Conservation (phyloP, 768 basidiomycete species). For the Kwoniella shandongensis region DNA sequence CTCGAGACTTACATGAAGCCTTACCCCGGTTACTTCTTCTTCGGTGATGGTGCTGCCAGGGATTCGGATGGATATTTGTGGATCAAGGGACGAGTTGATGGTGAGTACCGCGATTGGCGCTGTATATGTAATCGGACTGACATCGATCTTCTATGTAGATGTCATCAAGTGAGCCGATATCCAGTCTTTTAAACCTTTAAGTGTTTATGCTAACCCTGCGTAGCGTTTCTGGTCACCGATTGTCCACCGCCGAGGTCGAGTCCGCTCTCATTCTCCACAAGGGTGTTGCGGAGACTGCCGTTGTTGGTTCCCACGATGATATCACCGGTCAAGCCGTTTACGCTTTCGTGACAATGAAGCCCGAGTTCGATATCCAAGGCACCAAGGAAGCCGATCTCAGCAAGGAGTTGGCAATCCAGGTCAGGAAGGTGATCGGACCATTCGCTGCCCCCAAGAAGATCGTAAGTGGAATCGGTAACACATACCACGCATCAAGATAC, state of each 20-base stretch:
- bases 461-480: conserved; percentile 56
- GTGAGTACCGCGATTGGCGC: conserved; percentile 55
- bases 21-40: conserved; percentile 89
- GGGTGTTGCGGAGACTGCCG: conserved; percentile 93
- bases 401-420: conserved; percentile 91
- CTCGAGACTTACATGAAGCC: conserved; percentile 77
- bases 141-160: conserved; percentile 57
- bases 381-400: conserved; percentile 67
- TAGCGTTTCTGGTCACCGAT: conserved; percentile 84
- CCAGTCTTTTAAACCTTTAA: neutral
- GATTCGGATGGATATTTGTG: conserved; percentile 97
- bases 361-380: conserved; percentile 77
- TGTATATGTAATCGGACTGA: neutral
- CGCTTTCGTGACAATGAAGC: conserved; percentile 91
- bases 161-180: conserved; percentile 69
- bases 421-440: conserved; percentile 95
- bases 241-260: conserved; percentile 97
- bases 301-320: conserved; percentile 53
- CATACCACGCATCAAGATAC: too few relatives aligned
- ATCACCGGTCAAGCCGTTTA: conserved; percentile 66
- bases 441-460: conserved; percentile 97
- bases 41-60: conserved; percentile 94
- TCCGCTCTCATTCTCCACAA: conserved; percentile 90
- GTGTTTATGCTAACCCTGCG: conserved; percentile 3
- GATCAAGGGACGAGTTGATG: conserved; percentile 97